Conservation (phyloP, 805 yeast species). For the Komagataella mondaviorum region DNA sequence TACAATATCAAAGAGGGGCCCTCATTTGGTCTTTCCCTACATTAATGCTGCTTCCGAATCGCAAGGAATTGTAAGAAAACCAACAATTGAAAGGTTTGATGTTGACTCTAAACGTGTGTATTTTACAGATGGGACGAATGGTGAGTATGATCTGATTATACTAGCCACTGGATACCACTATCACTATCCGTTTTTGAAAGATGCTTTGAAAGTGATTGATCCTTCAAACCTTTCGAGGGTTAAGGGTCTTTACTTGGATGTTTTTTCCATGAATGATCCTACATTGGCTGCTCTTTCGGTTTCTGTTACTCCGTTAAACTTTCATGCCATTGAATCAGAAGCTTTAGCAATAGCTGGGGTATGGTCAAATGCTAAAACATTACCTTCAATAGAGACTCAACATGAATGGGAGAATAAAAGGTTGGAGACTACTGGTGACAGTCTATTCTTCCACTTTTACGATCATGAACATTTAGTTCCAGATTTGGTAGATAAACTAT, state of each 20-base stretch:
- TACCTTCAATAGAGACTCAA: neutral
- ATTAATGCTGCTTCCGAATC: constrained; percentile 16
- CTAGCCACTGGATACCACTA: constrained; percentile 11
- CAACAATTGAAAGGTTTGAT: constrained; percentile 9
- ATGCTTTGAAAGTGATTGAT: constrained; percentile 1
- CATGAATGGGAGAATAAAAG: neutral
- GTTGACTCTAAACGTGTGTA: constrained; percentile 9
- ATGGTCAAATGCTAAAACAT: neutral
- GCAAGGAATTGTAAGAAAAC: constrained; percentile 14
- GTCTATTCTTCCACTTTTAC: neutral
- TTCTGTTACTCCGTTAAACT: constrained; percentile 14
- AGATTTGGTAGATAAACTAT: neutral
- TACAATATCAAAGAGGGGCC: constrained; percentile 14
- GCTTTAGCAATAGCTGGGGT: neutral
- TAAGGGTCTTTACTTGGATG: constrained; percentile 20
- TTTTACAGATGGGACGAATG: constrained; percentile 1
- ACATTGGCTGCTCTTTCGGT: constrained; percentile 21
- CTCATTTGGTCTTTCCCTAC: constrained; percentile 14
- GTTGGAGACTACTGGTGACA: neutral
- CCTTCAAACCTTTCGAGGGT: constrained; percentile 14
- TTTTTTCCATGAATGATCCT: constrained; percentile 20
- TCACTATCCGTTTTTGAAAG: constrained; percentile 15
- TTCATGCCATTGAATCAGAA: constrained; percentile 2
- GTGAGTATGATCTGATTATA: constrained; percentile 1
- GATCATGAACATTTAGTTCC: neutral